Base-by-base conservation (phyloP, 192 early-diverging fungal genomes). In the Coemansia sp. region DNA sequence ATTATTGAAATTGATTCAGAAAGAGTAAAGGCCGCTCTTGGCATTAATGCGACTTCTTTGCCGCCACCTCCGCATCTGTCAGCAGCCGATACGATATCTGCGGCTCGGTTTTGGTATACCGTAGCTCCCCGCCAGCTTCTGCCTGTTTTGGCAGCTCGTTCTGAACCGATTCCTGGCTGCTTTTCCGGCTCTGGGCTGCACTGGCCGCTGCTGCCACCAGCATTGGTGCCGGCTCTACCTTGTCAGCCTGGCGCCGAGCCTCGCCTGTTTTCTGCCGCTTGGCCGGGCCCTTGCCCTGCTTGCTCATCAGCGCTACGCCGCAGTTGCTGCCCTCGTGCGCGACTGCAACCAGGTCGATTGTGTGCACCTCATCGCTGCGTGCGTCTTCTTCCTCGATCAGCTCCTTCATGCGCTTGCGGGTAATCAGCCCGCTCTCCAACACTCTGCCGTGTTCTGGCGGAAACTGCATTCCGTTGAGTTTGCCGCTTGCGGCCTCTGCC, bases 21-120 rank as follows among this genome's bases (percentile, higher is more conserved):
- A 20, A 36, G 31, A 44, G n/a, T 21, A 39, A 46, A 40, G 31
- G 36, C 23, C 11, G 32, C 38, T 18, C 30, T 53, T 44, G 32
- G 40, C 49, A 5, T 42, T 16, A 34, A n/a, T 16, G 38, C 8
- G 60, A 56, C 57, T 52, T 69, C 18, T 62, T 69, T 0, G 62
- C 63, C 2, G 73, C 73, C n/a, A 76, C 59, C 32, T 76, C 62
- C 17, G 60, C 59, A 36, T 76, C 66, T 9, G 62, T 69, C 10
- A 66, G 62, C 7, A 59, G 66, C n/a, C 66, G 47, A 30, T 64
- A 76, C 11, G 55, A 16, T 9, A 76, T 57, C 14, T 36, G n/a
- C 5, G 72, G 72, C 28, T 47, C 32, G 5, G 50, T 26, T 50
- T 54, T 62, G 37, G 72, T 76, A 46, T 36, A 11, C 20, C 42